Evolutionary conservation across 345 rosid genomes (phyloP).

Genomic region (Citrus australasica): DNA sequence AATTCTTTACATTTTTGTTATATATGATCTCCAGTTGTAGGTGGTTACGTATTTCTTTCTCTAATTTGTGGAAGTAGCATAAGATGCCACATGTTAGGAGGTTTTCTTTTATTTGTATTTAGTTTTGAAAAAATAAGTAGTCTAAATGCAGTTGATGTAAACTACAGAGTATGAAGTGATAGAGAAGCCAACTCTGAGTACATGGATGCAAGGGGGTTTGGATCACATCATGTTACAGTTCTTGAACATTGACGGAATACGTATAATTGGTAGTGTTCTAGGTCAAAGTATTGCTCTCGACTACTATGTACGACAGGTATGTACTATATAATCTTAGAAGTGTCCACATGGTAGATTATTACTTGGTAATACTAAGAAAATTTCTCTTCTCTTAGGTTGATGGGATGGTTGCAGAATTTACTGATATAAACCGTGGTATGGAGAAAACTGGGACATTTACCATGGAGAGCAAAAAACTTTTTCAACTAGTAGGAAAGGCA

Average conservation of each 20-base stretch:
- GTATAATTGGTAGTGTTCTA: conserved; percentile 90
- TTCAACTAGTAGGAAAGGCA: conserved; percentile 95
- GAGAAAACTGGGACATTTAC: conserved; percentile 94
- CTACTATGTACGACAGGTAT: conserved; percentile 95
- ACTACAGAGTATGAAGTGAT: conserved; percentile 87
- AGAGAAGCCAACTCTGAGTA: conserved; percentile 62
- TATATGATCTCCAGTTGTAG: not conserved
- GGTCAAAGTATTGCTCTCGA: conserved; percentile 98
- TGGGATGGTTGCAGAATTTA: conserved; percentile 96
- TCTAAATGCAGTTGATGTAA: conserved; percentile 19
- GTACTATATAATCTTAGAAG: conserved; percentile 1
- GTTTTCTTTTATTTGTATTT: not conserved
- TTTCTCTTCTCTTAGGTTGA: conserved; percentile 58
- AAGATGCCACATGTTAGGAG: not conserved
- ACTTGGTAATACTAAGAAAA: not conserved
- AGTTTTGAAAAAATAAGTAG: not conserved
- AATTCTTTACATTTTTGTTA: not conserved
- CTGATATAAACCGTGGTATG: conserved; percentile 94
- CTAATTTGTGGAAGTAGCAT: not conserved
- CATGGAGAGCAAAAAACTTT: conserved; percentile 91
- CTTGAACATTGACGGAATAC: conserved; percentile 83
- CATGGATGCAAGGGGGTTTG: conserved; percentile 93
- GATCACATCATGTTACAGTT: conserved; percentile 89
- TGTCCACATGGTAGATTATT: not conserved
- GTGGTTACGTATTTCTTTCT: not conserved